Conservation (phyloP, 805 yeast genomes). For the Candida ulmi region DNA sequence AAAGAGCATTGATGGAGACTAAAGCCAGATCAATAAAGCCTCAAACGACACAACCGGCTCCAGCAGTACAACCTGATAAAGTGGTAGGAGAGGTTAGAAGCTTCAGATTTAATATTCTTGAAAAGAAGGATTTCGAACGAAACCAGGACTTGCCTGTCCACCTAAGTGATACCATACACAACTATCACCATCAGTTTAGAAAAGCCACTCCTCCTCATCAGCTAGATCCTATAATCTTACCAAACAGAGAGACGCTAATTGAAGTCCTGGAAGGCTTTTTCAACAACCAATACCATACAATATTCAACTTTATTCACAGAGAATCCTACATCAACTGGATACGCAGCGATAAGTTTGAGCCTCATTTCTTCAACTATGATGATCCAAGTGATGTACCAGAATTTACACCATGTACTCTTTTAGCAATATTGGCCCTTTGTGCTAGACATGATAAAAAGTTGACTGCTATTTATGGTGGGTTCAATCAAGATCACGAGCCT, state of each 20-base stretch:
- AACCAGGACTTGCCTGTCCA: background rate
- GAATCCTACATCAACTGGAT: slow-evolving; percentile 8
- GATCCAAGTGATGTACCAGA: slow-evolving; percentile 10
- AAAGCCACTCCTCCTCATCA: slow-evolving; percentile 5
- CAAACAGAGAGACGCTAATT: slow-evolving; percentile 5
- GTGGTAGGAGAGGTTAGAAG: background rate
- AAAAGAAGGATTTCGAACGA: background rate
- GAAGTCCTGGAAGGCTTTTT: slow-evolving; percentile 6
- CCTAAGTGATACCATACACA: slow-evolving; percentile 8
- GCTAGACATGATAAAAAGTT: slow-evolving; percentile 28
- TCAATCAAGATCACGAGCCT: slow-evolving; percentile 25
- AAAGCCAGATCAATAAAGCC: background rate
- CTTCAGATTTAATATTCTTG: background rate
- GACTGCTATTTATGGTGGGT: slow-evolving; percentile 27
- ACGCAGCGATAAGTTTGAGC: slow-evolving; percentile 4
- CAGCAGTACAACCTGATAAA: background rate
- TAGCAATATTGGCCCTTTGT: slow-evolving; percentile 32
- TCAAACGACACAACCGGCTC: background rate
- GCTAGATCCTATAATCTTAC: slow-evolving; percentile 9
- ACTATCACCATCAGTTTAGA: slow-evolving; percentile 5
- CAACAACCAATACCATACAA: slow-evolving; percentile 7
- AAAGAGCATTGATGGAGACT: background rate
- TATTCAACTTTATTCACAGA: slow-evolving; percentile 9
- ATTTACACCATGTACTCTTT: slow-evolving; percentile 16
- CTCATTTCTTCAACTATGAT: slow-evolving; percentile 12